Evolutionary conservation across 2,329 filamentous ascomycete species (phyloP), one percentile per base, ranked within the genome.

Genomic region (Sphaerulina vaccinii): DNA sequence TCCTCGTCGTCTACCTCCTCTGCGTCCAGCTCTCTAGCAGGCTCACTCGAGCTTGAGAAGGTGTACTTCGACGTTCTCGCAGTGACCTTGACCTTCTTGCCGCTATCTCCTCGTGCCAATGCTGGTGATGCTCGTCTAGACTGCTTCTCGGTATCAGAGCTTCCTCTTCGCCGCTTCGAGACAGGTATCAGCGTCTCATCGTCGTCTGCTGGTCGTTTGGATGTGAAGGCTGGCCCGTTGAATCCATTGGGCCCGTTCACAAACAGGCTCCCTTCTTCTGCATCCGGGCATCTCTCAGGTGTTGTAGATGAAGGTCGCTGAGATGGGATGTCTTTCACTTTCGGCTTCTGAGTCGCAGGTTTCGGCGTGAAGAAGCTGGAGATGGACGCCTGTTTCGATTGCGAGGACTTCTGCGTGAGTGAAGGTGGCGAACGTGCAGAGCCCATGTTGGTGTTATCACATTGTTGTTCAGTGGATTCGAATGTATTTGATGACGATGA

Each of bases 341-440:
- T 46, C 5, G 62, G 56, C 13, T 61, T 63, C 8, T 51, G 46
- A 51, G 55, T 58, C 62, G 67, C 51, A 19, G 62, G 54, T 45
- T 59, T 64, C n/a, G 55, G 51, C 11, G 63, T 59, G 66, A 68
- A 59, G 68, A 62, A 65, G 67, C 66, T 53, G 9, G 89, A 93
- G 55, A 96, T 85, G 1, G 89, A 88, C 60, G 86, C 81, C 66
- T 96, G 89, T 63, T 86, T 88, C 70, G 86, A 87, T 50, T 75
- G 71, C 13, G 70, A 69, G 8, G 67, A 66, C 13, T 23, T 19
- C 35, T 54, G 47, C 24, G 52, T 27, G 7, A 24, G 22, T 18
- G 36, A 36, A 32, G 50, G 44, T 7, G 49, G 47, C 29, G 44
- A 33, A 3, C 37, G 45, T 49, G 45, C 36, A 23, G 45, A 35